Conservation (phyloP, 257 asterid species). For the Nicotiana undulata region DNA sequence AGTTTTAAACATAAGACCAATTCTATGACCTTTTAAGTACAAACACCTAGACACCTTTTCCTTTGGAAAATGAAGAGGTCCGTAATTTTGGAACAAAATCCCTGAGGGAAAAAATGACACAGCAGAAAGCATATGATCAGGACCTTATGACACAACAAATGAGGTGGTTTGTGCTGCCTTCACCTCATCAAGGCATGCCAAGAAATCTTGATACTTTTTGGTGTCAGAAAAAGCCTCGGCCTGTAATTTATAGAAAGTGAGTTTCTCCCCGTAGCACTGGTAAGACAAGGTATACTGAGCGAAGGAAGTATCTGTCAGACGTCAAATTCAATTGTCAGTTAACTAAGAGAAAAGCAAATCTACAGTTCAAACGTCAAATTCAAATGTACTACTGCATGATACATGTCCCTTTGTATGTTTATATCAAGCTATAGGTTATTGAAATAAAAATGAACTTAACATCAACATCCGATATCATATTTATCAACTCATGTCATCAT, state of each 20-base stretch:
- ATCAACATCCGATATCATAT: no score
- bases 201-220: slow-evolving; percentile 43
- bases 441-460: no score
- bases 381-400: no score
- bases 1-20: background rate
- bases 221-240: slow-evolving; percentile 50
- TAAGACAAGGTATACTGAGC: background rate
- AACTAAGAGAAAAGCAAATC: no score
- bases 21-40: background rate
- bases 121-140: background rate
- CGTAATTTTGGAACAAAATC: background rate
- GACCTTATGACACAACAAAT: background rate
- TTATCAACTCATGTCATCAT: no score
- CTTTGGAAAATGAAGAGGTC: background rate
- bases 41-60: background rate
- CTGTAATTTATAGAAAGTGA: slow-evolving; percentile 11
- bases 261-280: background rate
- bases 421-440: no score
- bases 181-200: slow-evolving; percentile 59
- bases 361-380: no score
- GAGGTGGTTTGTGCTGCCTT: slow-evolving; percentile 29
- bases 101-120: background rate
- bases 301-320: background rate
- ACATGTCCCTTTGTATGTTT: no score
- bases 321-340: no score